A percentile compares a stretch with the other conserved stretches of the same genome.
phyloP scores from a whole-genome alignment of 352 stramenopile species.

The Phytophthora hybrid region DNA sequence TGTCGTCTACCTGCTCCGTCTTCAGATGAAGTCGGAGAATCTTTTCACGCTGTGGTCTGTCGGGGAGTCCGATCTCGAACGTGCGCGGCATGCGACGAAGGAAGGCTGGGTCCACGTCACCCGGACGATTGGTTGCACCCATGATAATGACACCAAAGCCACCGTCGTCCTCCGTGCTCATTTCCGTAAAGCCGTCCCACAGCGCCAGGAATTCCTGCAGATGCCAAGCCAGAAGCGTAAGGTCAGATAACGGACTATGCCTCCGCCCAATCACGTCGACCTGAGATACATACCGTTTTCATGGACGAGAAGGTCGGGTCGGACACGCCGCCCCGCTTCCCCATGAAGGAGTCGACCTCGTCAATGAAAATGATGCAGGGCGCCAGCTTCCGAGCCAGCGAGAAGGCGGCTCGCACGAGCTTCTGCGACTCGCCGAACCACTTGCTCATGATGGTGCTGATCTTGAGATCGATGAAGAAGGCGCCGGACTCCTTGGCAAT shows the following conservation, averaged over 20 bases:
- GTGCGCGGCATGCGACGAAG: constrained; percentile 95
- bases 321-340: constrained; percentile 77
- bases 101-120: constrained; percentile 94
- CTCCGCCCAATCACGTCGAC: background rate
- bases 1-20: constrained; percentile 79
- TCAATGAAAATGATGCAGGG: constrained; percentile 99
- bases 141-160: constrained; percentile 96
- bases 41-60: constrained; percentile 88
- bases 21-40: constrained; percentile 95
- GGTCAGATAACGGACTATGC: constrained; percentile 6
- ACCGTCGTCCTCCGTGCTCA: constrained; percentile 61
- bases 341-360: constrained; percentile 96
- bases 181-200: constrained; percentile 96
- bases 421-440: constrained; percentile 95
- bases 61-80: constrained; percentile 95
- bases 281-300: constrained; percentile 88
- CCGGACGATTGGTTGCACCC: constrained; percentile 95
- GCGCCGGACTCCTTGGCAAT: constrained; percentile 95
- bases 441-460: constrained; percentile 93
- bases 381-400: constrained; percentile 94
- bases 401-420: constrained; percentile 94
- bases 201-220: constrained; percentile 96
- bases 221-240: constrained; percentile 3
- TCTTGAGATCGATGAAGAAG: constrained; percentile 92
- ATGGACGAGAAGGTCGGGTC: constrained; percentile 89